phyloP scores from a whole-genome alignment of 2,329 filamentous ascomycete genomes.

The Mariannaea sp. region DNA sequence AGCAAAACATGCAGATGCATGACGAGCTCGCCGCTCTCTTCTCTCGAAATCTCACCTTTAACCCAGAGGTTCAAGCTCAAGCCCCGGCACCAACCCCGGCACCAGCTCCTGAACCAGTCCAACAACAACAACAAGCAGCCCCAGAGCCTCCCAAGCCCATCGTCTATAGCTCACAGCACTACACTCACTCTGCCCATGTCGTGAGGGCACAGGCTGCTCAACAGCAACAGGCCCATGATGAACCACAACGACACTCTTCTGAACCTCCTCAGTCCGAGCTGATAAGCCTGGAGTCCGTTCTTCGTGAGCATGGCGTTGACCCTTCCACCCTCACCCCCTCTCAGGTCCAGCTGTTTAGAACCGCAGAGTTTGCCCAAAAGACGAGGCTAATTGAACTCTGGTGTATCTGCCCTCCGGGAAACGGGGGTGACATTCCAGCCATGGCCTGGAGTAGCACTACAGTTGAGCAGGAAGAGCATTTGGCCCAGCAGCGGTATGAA shows the following conservation, averaged over 20 bases:
- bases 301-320: conserved; percentile 72
- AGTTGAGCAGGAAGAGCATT: conserved; percentile 61
- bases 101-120: conserved; percentile 16
- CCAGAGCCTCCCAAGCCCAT: conserved; percentile 52
- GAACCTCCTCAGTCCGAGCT: conserved; percentile 56
- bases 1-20: conserved; percentile 65
- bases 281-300: conserved; percentile 59
- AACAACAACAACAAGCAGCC: conserved; percentile 39
- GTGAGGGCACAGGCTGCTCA: conserved; percentile 43
- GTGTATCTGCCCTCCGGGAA: conserved; percentile 76
- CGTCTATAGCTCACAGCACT: conserved; percentile 80
- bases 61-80: conserved; percentile 43
- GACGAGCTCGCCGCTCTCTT: conserved; percentile 85
- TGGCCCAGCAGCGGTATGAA: conserved; percentile 65
- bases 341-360: conserved; percentile 78
- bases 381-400: conserved; percentile 80
- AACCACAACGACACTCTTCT: conserved; percentile 53
- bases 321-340: conserved; percentile 70
- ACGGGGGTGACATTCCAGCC: conserved; percentile 57
- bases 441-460: conserved; percentile 59
- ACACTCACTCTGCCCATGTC: conserved; percentile 76
- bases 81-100: too few relatives aligned
- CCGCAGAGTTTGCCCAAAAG: conserved; percentile 73
- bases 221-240: conserved; percentile 38
- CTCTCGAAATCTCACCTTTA: conserved; percentile 73